Conservation (phyloP, 352 stramenopile genomes). For the Phytophthora sp. region DNA sequence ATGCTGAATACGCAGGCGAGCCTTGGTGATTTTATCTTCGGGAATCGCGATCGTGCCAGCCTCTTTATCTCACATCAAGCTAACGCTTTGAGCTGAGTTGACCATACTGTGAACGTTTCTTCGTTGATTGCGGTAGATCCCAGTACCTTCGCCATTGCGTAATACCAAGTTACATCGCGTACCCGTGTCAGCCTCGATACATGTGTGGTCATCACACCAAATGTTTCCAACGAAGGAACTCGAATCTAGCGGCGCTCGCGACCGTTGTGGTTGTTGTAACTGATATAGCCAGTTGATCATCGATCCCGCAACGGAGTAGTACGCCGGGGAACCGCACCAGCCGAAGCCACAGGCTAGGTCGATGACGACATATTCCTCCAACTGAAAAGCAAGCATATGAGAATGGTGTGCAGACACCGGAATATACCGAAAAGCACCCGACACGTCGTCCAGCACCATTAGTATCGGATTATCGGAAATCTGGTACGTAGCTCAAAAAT, state of each 20-base stretch:
- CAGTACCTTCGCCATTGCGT: background rate
- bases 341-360: background rate
- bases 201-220: background rate
- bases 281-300: background rate
- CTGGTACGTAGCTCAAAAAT: background rate
- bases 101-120: background rate
- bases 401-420: background rate
- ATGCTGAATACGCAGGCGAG: background rate
- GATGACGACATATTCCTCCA: background rate
- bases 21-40: background rate
- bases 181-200: background rate
- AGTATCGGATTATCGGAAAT: background rate
- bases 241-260: too few species aligned
- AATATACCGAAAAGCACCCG: background rate
- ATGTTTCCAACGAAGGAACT: background rate
- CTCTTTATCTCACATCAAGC: too few species aligned
- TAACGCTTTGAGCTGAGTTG: background rate
- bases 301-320: background rate
- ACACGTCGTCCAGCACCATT: background rate
- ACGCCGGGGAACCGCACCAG: background rate
- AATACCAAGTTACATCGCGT: background rate
- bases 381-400: background rate
- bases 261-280: background rate
- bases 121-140: background rate
- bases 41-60: background rate